Percentiles rank a stretch among this genome's conserved stretches.
These are phyloP conservation scores for Coriolopsis trogii DNA, from an alignment of 1,284 basidiomycete species.

Conservation along the genomic window DNA sequence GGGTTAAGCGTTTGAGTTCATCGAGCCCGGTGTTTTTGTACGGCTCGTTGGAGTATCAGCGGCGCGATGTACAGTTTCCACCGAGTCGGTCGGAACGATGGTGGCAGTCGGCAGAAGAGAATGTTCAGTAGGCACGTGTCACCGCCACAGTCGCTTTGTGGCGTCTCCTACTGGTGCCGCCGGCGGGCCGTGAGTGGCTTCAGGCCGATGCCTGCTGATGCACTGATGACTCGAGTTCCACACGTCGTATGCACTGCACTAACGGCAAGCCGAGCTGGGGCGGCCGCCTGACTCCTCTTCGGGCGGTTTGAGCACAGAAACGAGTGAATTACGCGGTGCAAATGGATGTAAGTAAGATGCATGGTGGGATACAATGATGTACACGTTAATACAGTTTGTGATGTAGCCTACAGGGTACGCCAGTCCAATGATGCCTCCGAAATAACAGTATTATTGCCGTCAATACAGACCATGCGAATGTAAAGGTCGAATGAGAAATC, in stretches of 20 bases:
- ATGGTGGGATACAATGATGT: conserved; percentile 4
- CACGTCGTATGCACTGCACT: background rate
- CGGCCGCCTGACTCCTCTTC: background rate
- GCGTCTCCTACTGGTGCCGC: background rate
- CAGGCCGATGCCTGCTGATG: background rate
- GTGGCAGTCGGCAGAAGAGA: background rate
- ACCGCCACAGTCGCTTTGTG: background rate
- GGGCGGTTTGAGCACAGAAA: background rate
- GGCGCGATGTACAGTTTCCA: too few relatives aligned
- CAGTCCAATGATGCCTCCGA: conserved; percentile 6
- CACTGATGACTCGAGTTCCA: background rate
- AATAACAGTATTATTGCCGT: background rate
- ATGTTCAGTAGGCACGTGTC: background rate
- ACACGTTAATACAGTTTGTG: conserved; percentile 7
- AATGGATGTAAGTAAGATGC: background rate
- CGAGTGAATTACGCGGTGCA: background rate
- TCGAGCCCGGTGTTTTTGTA: too few relatives aligned
- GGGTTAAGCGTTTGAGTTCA: too few relatives aligned
- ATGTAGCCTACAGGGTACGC: background rate
- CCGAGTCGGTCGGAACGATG: too few relatives aligned
- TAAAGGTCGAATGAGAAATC: conserved; percentile 2
- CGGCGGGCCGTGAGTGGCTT: background rate
- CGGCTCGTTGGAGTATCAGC: too few relatives aligned
- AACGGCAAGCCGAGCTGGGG: background rate
- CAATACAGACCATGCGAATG: background rate